These are phyloP conservation scores for Epichloe coenophiala DNA, from an alignment of 2,329 filamentous ascomycete genomes.

Conservation along the genomic window DNA sequence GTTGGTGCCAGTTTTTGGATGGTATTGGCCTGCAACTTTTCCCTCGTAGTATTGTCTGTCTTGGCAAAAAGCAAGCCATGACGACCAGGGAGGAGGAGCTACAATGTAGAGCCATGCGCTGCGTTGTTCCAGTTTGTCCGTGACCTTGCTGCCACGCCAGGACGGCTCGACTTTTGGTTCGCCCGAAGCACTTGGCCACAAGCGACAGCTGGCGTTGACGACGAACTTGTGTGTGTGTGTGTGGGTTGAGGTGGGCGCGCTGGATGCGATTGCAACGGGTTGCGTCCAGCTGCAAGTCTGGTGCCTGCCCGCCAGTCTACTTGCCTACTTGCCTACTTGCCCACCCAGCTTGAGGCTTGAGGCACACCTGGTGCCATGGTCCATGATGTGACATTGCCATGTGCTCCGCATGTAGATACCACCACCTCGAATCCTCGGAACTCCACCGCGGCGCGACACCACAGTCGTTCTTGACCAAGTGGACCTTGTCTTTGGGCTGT, in stretches of 20 bases:
- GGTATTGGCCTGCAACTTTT: neutral
- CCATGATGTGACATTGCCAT: too few species aligned
- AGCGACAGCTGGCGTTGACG: neutral
- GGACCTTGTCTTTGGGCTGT: too few species aligned
- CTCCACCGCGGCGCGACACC: too few species aligned
- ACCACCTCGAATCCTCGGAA: neutral
- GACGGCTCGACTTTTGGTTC: too few species aligned
- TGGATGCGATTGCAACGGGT: neutral
- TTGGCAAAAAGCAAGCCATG: neutral
- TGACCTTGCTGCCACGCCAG: too few species aligned
- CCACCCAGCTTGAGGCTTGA: too few species aligned
- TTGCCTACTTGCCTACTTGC: too few species aligned
- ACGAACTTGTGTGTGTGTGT: constrained; percentile 2
- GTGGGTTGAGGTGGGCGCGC: neutral
- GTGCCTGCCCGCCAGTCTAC: too few species aligned
- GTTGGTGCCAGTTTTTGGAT: neutral
- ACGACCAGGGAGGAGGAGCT: neutral
- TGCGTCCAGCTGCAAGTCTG: too few species aligned
- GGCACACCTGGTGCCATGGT: neutral
- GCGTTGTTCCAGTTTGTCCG: neutral
- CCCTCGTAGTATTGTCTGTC: neutral
- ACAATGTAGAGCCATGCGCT: neutral
- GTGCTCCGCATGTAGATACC: too few species aligned
- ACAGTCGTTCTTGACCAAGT: too few species aligned
- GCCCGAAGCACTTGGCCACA: neutral